Percentiles rank a stretch among this genome's conserved stretches.
Conservation (phyloP, 2,329 filamentous ascomycete genomes). For the Dothistroma pini region DNA sequence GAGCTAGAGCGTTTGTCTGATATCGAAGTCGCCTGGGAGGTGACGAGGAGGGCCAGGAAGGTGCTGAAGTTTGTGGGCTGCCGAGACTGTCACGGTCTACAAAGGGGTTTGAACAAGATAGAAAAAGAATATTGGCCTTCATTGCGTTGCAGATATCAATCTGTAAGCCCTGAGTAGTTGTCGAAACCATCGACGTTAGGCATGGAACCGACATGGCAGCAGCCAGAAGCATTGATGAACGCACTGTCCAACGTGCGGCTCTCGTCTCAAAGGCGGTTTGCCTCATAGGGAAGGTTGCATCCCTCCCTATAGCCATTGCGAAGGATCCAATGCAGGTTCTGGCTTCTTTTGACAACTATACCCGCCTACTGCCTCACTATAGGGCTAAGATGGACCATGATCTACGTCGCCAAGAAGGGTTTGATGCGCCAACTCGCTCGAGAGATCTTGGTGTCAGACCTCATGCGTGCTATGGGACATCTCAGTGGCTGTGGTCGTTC, state of each 20-base stretch:
- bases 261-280: background rate
- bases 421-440: background rate
- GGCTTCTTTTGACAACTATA: background rate
- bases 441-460: background rate
- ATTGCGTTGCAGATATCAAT: no score
- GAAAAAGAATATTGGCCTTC: no score
- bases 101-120: no score
- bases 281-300: background rate
- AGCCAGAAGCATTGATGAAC: background rate
- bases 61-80: no score
- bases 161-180: no score
- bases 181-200: no score
- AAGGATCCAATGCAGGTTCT: background rate
- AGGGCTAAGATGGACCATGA: background rate
- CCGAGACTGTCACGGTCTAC: no score
- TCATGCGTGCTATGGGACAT: background rate
- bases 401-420: background rate
- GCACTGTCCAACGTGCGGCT: background rate
- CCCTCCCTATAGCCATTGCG: background rate
- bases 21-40: no score
- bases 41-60: background rate
- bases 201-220: background rate
- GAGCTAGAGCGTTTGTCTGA: conserved; percentile 4
- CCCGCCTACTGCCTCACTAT: background rate
- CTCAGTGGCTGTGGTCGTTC: background rate